Conservation (phyloP, 2,329 filamentous ascomycete genomes). For the Pestalotiopsis fici region DNA sequence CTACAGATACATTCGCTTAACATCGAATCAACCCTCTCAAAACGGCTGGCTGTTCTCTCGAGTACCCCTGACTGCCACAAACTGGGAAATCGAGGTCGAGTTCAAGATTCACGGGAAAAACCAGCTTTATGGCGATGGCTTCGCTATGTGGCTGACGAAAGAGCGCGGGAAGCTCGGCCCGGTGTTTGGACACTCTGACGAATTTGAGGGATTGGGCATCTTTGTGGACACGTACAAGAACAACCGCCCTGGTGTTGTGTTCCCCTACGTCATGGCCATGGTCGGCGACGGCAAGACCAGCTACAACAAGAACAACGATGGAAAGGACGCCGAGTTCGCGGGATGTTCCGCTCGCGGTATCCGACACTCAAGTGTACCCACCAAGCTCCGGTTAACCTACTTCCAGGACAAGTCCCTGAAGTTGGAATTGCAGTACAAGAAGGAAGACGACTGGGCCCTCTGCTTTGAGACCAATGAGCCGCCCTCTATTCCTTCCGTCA, state of each 20-base stretch:
- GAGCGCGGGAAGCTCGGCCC: conserved; percentile 78
- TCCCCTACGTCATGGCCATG: conserved; percentile 99
- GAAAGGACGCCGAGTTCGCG: conserved; percentile 88
- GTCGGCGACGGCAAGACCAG: conserved; percentile 83
- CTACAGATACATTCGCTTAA: conserved; percentile 84
- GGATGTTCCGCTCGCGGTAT: conserved; percentile 94
- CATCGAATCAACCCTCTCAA: conserved; percentile 87
- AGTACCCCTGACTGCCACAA: conserved; percentile 92
- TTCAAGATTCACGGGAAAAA: conserved; percentile 91
- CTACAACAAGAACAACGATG: conserved; percentile 94
- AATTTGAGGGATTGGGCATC: conserved; percentile 90
- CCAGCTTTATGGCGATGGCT: conserved; percentile 91
- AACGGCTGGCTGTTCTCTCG: conserved; percentile 92
- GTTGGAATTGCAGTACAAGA: conserved; percentile 93
- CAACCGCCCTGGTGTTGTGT: conserved; percentile 91
- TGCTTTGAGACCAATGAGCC: conserved; percentile 79
- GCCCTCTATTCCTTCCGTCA: conserved; percentile 76
- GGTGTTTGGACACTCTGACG: conserved; percentile 86
- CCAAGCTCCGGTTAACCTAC: conserved; percentile 87
- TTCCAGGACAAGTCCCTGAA: conserved; percentile 93
- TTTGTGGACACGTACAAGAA: conserved; percentile 99
- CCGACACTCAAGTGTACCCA: conserved; percentile 76
- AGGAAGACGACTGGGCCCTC: conserved; percentile 80
- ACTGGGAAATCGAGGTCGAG: conserved; percentile 97
- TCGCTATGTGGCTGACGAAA: conserved; percentile 98